These are phyloP conservation scores for Aspergillus felis DNA, from an alignment of 2,329 filamentous ascomycete species.

Conservation along the genomic window DNA sequence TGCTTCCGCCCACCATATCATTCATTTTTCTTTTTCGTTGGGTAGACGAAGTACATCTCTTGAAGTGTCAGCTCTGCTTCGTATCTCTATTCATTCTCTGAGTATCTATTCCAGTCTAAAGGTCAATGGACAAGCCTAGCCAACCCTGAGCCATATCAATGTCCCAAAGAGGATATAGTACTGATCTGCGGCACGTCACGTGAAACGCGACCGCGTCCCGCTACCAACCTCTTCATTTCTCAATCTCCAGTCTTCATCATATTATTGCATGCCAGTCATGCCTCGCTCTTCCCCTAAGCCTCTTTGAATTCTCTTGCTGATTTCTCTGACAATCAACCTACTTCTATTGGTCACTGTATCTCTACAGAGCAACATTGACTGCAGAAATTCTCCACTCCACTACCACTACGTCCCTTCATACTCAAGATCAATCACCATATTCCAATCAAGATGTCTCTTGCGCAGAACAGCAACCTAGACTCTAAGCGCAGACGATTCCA, in stretches of 20 bases:
- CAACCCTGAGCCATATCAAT: not conserved
- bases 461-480: constrained; percentile 18
- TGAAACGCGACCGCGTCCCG: too few species aligned
- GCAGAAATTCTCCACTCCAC: not conserved
- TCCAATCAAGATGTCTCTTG: constrained; percentile 6
- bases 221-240: too few species aligned
- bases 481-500: constrained; percentile 45
- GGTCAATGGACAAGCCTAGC: not conserved
- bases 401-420: not conserved
- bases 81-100: not conserved
- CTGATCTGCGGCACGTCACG: constrained; percentile 2
- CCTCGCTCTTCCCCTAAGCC: not conserved
- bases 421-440: constrained; percentile 16
- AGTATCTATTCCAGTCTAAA: not conserved
- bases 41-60: not conserved
- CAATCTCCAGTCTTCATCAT: not conserved
- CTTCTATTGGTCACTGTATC: not conserved
- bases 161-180: constrained; percentile 17
- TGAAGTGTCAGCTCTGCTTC: not conserved
- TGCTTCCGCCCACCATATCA: not conserved
- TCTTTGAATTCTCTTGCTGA: not conserved
- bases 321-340: not conserved
- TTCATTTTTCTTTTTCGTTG: not conserved
- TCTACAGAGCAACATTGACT: not conserved
- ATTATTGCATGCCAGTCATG: not conserved